Conservation (phyloP, 192 early-diverging fungal species). For the Mortierella alpina region DNA sequence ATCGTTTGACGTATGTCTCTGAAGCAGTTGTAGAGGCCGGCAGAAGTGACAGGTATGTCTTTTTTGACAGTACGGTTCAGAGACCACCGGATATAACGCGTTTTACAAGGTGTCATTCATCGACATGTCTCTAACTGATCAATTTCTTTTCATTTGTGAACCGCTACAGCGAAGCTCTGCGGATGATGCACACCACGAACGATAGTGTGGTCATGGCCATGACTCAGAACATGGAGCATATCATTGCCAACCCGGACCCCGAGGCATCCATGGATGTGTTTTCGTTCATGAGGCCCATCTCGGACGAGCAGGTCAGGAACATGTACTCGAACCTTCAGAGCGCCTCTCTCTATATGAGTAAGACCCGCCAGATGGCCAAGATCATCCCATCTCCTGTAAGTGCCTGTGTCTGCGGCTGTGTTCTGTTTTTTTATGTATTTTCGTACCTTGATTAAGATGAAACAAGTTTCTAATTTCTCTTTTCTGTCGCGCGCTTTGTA, state of each 20-base stretch:
- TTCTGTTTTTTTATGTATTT: background rate
- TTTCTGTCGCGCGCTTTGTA: constrained; percentile 6
- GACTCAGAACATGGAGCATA: constrained; percentile 44
- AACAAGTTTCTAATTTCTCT: background rate
- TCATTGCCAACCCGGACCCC: constrained; percentile 18
- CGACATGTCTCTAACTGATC: background rate
- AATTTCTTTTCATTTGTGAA: background rate
- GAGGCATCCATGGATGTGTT: constrained; percentile 52
- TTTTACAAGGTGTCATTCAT: background rate
- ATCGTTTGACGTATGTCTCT: constrained; percentile 47
- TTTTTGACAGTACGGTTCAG: background rate
- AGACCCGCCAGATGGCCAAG: constrained; percentile 64
- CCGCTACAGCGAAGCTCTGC: constrained; percentile 23
- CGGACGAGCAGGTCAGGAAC: constrained; percentile 49
- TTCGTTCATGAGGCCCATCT: constrained; percentile 57
- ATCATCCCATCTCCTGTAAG: constrained; percentile 61
- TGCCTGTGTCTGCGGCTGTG: background rate
- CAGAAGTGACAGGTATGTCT: constrained; percentile 25
- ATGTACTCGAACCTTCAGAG: constrained; percentile 61
- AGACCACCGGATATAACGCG: background rate
- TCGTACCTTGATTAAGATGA: background rate
- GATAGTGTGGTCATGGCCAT: constrained; percentile 48
- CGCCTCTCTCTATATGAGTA: constrained; percentile 53
- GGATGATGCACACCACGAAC: constrained; percentile 51
- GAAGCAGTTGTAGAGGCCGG: constrained; percentile 28